These are phyloP conservation scores for Polygonum aviculare DNA, from an alignment of 148 eudicot genomes.

Conservation along the genomic window DNA sequence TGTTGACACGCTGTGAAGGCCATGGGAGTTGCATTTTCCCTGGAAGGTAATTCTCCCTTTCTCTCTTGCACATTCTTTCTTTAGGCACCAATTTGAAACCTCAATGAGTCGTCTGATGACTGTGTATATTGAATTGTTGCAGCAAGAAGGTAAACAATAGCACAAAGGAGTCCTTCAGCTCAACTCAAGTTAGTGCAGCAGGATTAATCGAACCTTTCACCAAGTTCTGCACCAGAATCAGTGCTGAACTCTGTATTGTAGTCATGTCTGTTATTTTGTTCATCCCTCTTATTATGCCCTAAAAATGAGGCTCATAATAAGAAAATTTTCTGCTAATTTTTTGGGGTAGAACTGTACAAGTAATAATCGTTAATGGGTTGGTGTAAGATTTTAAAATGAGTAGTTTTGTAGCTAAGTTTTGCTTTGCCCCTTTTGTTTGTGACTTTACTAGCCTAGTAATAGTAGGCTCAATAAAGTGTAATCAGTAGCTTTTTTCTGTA, in stretches of 20 bases:
- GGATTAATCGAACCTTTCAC: not conserved
- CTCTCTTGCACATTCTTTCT: not conserved
- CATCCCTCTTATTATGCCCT: not conserved
- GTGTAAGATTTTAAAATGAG: not conserved
- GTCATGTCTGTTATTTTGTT: not conserved
- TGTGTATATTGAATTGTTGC: constrained; percentile 20
- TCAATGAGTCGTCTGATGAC: not conserved
- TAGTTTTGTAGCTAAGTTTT: not conserved
- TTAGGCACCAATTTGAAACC: not conserved
- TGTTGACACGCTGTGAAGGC: constrained; percentile 43
- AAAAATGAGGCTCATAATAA: not conserved
- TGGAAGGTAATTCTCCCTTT: constrained; percentile 59
- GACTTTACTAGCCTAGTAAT: too few relatives aligned
- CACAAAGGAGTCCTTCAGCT: constrained; percentile 41
- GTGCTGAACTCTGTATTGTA: not conserved
- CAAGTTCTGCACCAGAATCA: not conserved
- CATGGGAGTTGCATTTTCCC: constrained; percentile 84
- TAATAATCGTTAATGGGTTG: not conserved
- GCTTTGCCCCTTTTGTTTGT: not conserved
- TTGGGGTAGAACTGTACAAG: not conserved
- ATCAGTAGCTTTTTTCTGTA: not conserved
- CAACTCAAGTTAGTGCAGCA: constrained; percentile 28
- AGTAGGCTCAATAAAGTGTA: not conserved
- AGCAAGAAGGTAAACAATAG: constrained; percentile 51
- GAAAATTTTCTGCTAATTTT: not conserved